Evolutionary conservation across 2,329 filamentous ascomycete genomes (phyloP), one percentile per base, ranked within the genome.

Genomic region (Curvularia sp.): DNA sequence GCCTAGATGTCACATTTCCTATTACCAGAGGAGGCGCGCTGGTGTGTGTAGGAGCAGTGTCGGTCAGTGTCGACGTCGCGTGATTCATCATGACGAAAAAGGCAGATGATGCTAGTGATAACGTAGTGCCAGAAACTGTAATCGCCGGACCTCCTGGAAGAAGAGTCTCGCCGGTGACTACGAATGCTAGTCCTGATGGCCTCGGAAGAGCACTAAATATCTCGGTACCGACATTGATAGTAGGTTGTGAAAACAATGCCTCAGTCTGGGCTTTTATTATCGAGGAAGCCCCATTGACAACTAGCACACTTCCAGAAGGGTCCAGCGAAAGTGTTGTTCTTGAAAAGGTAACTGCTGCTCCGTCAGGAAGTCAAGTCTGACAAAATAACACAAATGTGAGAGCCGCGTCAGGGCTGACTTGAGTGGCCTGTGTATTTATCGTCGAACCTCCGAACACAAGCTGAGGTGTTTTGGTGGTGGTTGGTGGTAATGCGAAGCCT

Each of bases 111-210:
- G 49, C 66, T 7, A 78, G 68, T 1, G 76, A 77, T 3, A 79
- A 55, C 3, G 66, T 73, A 1, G 67, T 74, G 5, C 76, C 76
- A 28, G 63, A 62, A 1, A 78, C 64, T 12, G 70, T 75, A 23
- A 79, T 71, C 1, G 59, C 59, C 7, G 74, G 72, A 9, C 75
- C 77, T 23, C 63, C 68, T 7, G 78, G 73, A 1, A 66, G 64
- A 1, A 81, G 69, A 1, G 77, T 79, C 39, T 79, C 69, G 10
- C 74, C 76, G 43, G 65, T 64, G 18, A 80, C 71, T 18, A 78
- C 47, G 53, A 78, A 80, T 2, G 36, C 50, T 39, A 23, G 55
- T 12, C 55, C 64, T 36, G 39, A 47, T 3, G 55, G 45, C 13
- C 57, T 54, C 60, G 58, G 34, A 43, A 49, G 30, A 34, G 65